Evolutionary conservation across 2,329 filamentous ascomycete genomes (phyloP).

Genomic region (Lachnum nothofagi): DNA sequence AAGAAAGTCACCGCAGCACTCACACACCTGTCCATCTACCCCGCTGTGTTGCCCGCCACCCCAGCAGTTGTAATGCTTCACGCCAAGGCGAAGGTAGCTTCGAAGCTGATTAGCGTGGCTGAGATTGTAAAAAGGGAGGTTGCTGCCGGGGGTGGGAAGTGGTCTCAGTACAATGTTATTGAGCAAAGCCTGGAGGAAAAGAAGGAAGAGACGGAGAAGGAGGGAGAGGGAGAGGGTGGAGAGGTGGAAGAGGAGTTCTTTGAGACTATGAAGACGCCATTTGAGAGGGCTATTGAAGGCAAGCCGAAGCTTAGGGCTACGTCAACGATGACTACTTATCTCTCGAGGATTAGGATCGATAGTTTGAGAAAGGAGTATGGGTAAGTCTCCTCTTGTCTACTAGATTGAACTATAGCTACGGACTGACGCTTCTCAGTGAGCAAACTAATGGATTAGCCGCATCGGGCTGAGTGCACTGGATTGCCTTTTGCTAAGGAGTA

Average conservation of each 20-base stretch:
- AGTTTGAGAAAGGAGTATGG: slow-evolving; percentile 45
- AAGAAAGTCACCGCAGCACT: slow-evolving; percentile 32
- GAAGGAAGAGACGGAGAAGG: slow-evolving; percentile 35
- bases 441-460: slow-evolving; percentile 29
- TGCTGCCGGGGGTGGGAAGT: slow-evolving; percentile 39
- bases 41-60: slow-evolving; percentile 25
- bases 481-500: not conserved
- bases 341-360: slow-evolving; percentile 50
- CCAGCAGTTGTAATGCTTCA: slow-evolving; percentile 37
- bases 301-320: slow-evolving; percentile 41
- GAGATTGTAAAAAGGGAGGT: slow-evolving; percentile 61
- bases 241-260: slow-evolving; percentile 46
- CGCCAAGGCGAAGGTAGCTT: slow-evolving; percentile 39
- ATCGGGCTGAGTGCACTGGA: not conserved
- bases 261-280: slow-evolving; percentile 52
- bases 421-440: slow-evolving; percentile 26
- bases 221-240: slow-evolving; percentile 29
- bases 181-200: slow-evolving; percentile 19
- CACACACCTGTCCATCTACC: slow-evolving; percentile 22
- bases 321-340: slow-evolving; percentile 56
- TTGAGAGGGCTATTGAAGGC: slow-evolving; percentile 49
- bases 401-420: not conserved
- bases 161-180: slow-evolving; percentile 37
- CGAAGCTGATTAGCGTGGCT: slow-evolving; percentile 63
- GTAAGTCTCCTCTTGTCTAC: slow-evolving; percentile 20